Evolutionary conservation across 1,284 basidiomycete genomes (phyloP), one percentile per base, ranked within the genome.

Genomic region (Ustilago bromivora): DNA sequence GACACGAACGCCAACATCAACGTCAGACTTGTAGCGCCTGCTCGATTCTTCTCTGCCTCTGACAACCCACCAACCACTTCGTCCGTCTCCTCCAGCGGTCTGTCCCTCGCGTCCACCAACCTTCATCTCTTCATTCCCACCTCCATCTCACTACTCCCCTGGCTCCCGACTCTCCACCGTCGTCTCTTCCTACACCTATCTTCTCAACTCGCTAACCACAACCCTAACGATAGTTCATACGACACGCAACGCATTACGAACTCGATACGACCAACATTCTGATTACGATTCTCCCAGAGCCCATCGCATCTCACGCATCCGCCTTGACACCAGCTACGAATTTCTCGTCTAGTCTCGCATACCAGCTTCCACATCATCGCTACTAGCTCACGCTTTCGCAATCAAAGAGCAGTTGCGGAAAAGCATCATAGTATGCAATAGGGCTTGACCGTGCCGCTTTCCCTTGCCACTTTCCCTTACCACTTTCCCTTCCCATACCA

Each of bases 171-270:
- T 46, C 43, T 46, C 43, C 43, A 23, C 12, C 17, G 0, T 52
- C 12, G 3, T 46, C 13, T 41, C 40, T 6, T 43, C 40, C 13
- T 46, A 17, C 38, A 15, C 31, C 31, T 17, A 38, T 34, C 31
- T 15, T 49, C 38, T 52, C 60, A 32, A 15, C 47, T 35, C 38
- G 31, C 23, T 28, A 28, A 61, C 60, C 41, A 55, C 34, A 32
- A 51, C 40, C 19, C 7, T 46, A 8, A 46, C 43, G 43, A 46
- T 23, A 46, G n/a, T 46, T 40, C 47, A 19, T 19, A 56, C 60
- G 53, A 62, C 38, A 23, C 43, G 11, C 28, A 15, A 36, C 46
- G 32, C 46, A 49, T 59, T 51, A 51, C 46, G 57, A 59, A 15
- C 12, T 28, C 1, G 34, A 19, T 38, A 62, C 60, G 53, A 55